Evolutionary conservation across 768 basidiomycete genomes (phyloP).

Genomic region (Daedaleopsis sinensis): DNA sequence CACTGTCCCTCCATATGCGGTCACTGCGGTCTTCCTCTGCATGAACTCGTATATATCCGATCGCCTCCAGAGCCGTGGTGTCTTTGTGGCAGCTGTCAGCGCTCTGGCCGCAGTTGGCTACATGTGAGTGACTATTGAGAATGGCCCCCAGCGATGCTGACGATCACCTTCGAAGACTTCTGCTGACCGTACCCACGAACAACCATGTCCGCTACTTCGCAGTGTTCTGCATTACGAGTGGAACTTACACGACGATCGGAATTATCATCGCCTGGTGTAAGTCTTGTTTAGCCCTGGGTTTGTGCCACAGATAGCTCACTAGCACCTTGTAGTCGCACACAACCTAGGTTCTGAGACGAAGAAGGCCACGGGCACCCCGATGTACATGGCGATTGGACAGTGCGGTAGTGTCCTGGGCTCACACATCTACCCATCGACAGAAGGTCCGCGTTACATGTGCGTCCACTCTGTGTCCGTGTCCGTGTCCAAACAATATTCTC

Average conservation of each 20-base stretch:
- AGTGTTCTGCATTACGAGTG: conserved; percentile 72
- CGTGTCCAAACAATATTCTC: too few species aligned
- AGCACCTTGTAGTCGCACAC: conserved; percentile 29
- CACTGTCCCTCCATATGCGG: conserved; percentile 80
- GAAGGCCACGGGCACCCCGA: conserved; percentile 43
- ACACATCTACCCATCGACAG: conserved; percentile 44
- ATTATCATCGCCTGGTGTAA: conserved; percentile 75
- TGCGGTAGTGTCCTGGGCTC: conserved; percentile 44
- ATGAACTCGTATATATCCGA: conserved; percentile 63
- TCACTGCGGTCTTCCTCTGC: conserved; percentile 61
- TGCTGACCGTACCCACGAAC: conserved; percentile 55
- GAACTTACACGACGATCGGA: conserved; percentile 75
- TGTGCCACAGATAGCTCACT: not conserved
- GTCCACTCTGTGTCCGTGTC: not conserved
- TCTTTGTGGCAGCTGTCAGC: conserved; percentile 48
- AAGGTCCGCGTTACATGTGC: conserved; percentile 43
- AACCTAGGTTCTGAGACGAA: conserved; percentile 51
- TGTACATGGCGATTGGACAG: conserved; percentile 47
- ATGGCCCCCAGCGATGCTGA: not conserved
- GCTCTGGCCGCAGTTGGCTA: conserved; percentile 60
- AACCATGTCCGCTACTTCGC: conserved; percentile 71
- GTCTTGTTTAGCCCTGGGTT: not conserved
- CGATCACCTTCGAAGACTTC: conserved; percentile 32
- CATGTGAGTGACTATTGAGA: conserved; percentile 43
- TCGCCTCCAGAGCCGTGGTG: conserved; percentile 59